Conservation (phyloP, 768 basidiomycete species). For the Clavaria fumosa region DNA sequence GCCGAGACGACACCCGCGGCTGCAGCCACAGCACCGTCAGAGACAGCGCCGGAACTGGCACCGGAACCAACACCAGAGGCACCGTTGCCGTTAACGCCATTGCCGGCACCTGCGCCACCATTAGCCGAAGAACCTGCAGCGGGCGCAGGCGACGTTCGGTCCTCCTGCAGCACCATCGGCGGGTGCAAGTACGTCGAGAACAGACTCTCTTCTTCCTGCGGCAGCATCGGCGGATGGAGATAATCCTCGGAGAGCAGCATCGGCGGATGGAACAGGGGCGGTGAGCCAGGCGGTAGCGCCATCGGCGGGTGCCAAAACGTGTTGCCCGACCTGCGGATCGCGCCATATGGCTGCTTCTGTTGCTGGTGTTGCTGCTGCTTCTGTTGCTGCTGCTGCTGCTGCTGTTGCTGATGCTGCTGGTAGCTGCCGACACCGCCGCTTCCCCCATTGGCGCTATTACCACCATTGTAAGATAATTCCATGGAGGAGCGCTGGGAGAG, state of each 20-base stretch:
- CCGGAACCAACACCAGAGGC: no score
- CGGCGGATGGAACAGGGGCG: slow-evolving; percentile 49
- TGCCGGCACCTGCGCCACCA: no score
- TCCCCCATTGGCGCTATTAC: no score
- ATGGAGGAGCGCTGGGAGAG: slow-evolving; percentile 48
- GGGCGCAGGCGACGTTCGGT: slow-evolving; percentile 9
- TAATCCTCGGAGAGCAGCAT: slow-evolving; percentile 55
- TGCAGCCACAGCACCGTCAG: no score
- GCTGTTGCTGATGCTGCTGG: no score
- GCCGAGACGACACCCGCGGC: no score
- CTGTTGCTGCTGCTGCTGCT: no score
- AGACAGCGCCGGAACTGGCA: no score
- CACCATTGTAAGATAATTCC: slow-evolving; percentile 49
- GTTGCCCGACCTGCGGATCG: slow-evolving; percentile 37
- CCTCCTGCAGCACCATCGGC: slow-evolving; percentile 28
- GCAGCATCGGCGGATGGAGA: slow-evolving; percentile 44
- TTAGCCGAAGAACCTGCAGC: slow-evolving; percentile 5
- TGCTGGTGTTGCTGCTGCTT: no score
- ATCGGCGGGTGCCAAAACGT: slow-evolving; percentile 74
- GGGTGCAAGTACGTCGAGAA: slow-evolving; percentile 33
- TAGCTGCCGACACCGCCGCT: no score
- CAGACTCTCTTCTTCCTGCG: slow-evolving; percentile 51
- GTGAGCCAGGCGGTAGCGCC: slow-evolving; percentile 43
- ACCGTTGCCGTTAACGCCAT: no score
- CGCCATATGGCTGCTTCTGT: no score